Base-by-base conservation (phyloP, 2,329 filamentous ascomycete genomes). In the Diaporthe ampelina region DNA sequence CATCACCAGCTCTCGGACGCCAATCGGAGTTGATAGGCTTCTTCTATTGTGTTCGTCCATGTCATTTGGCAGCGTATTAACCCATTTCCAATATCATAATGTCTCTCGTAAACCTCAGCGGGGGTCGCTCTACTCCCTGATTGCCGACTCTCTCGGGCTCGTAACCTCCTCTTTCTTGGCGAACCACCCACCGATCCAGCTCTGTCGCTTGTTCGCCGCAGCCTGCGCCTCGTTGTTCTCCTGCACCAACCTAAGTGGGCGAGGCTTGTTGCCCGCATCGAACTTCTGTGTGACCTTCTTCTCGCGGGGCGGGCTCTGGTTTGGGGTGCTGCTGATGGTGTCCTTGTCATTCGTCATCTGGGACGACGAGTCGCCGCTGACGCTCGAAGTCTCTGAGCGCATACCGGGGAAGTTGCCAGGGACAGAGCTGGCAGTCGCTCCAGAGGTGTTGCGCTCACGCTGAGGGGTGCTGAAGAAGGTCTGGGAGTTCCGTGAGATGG, bases 161-260 rank as follows among this genome's bases (percentile, higher is more conserved):
- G 52, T 19, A 5, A 61, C 45, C 59, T 71, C 73, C 17, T 73
- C 72, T 56, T 76, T 75, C 63, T 74, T 72, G 6, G 67, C 73
- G 70, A 74, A 76, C 75, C 75, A 76, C 17, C 75, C 75, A 10
- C 90, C 90, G 74, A 92, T 88, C 91, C 91, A 93, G 81, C 90
- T 93, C 26, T 87, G 85, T 63, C 91, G 85, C 85, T 92, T 93
- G 79, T 88, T 89, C 71, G 84, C 82, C 52, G 78, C 82, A 71
- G 84, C 81, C 43, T 80, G 82, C 70, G 86, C 82, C 78, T 87
- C 89, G 29, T 84, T 82, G 77, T 93, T 93, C 84, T 97, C 94
- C 83, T 97, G 94, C 61, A 98, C 95, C 40, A 99, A 88, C 21
- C 96, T 90, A 77, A 99, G 86, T 9, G 96, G 96, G 48, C 95